Base-by-base conservation (phyloP, 2,329 filamentous ascomycete species). In the Ceratocystis ficicola region DNA sequence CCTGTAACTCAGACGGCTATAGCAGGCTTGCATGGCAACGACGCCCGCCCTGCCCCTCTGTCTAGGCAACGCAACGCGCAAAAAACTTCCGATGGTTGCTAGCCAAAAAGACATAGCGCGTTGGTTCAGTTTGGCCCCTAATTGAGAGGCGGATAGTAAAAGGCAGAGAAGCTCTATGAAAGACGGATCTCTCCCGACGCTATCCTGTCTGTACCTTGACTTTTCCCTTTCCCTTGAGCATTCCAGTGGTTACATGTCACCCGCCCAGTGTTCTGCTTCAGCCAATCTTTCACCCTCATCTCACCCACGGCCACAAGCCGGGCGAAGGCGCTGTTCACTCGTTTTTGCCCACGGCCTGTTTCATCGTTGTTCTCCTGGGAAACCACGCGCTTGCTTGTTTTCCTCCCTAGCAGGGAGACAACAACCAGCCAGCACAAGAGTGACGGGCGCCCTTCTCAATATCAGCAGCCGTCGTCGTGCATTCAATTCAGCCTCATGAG, bases 331-430 rank as follows among this genome's bases (percentile, higher is more conserved):
- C 6, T 57, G 15, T 17, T 30, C 7, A 55, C 20, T 48, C 55
- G 50, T 48, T 61, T 61, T 61, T 36, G 12, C 46, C 44, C 17
- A 28, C 8, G 41, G 44, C 32, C 57, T 48, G 50, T 65, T 65
- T 61, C 55, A 61, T n/a, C 22, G 22, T 48, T 65, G 17, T 48
- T 65, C 55, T 62, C 55, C 64, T 32, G 17, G 55, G 44, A 57
- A 59, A 65, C 64, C 64, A 30, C 64, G 64, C 64, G 48, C 63
- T 25, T 50, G 50, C 30, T 41, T 52, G 12, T 57, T 57, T 25
- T 57, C 17, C 6, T 30, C 2, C 52, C 28, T 32, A 17, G 7
- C 52, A 57, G 52, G 25, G 25, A 57, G 52, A 57, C 52, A 57
- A 28, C 25, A 57, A 12, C 25, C 25, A 15, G 30, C 48, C 48